These are phyloP conservation scores for Phytophthora idaei DNA, from an alignment of 352 stramenopile genomes.

Conservation along the genomic window DNA sequence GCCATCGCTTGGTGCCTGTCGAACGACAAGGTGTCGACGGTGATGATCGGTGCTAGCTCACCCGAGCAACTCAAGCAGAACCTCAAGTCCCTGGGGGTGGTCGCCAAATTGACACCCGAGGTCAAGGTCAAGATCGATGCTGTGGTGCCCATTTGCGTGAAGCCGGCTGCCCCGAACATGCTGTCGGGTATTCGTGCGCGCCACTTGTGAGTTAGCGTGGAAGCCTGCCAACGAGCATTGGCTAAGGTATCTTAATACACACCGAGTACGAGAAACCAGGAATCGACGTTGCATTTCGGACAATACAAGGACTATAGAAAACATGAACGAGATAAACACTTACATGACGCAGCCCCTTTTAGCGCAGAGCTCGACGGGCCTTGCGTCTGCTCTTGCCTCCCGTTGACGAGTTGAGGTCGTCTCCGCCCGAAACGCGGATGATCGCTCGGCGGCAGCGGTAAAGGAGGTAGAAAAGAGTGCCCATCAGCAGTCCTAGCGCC, in stretches of 20 bases:
- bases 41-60: constrained; percentile 8
- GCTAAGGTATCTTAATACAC: not conserved
- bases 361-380: constrained; percentile 26
- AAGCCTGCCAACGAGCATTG: not conserved
- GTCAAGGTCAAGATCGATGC: constrained; percentile 4
- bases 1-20: constrained; percentile 5
- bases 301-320: not conserved
- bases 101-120: constrained; percentile 1
- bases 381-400: constrained; percentile 28
- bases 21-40: constrained; percentile 8
- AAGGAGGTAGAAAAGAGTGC: constrained; percentile 50
- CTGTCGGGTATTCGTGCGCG: not conserved
- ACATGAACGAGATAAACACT: not conserved
- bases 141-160: not conserved
- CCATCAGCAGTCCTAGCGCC: constrained; percentile 43
- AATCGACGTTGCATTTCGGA: not conserved
- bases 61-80: constrained; percentile 4
- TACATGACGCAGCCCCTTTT: not conserved
- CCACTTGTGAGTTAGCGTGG: not conserved
- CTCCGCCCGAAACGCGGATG: constrained; percentile 24
- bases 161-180: not conserved
- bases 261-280: not conserved
- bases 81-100: not conserved
- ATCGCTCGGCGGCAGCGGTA: constrained; percentile 67
- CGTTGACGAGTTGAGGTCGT: constrained; percentile 20